Base-by-base conservation (phyloP, 768 basidiomycete species). In the Lyophyllum semitale region DNA sequence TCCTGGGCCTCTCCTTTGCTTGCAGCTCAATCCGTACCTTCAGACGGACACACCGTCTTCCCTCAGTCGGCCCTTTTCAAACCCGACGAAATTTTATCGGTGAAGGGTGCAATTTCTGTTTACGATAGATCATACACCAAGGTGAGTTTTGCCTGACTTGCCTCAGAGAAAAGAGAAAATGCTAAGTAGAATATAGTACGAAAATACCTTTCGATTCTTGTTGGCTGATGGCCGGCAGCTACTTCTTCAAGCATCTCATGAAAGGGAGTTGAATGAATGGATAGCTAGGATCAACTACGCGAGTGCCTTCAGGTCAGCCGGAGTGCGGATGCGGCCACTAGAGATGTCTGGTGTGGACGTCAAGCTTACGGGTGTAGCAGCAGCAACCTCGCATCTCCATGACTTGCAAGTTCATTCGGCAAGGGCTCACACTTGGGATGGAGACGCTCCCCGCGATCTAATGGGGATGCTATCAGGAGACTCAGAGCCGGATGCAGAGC, bases 201-300 rank as follows among this genome's bases (percentile, higher is more conserved):
- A 76, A 23, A 75, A 91, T 66, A 84, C 90, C 2, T 87, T 98
- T 66, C 86, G 93, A 22, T 81, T 98, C 54, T 77, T 85, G 25
- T 78, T 92, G 66, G 78, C 85, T 23, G 84, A 89, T 62, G 87
- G 91, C 11, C 88, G 92, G 1, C 90, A 93, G 61, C 84, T 89
- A 55, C 82, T 98, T 33, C 77, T 98, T 18, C 92, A 93, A 65
- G 81, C 90, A 6, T 65, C 77, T 12, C 78, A 82, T 62, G 85
- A 87, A 55, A 69, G 74, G 41, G 91, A 95, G 54, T 80, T 92
- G 75, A 89, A 95, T 62, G 83, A 88, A 59, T 99, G 97, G 97
- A 86, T 98, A 58, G 81, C 88, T 13, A 78, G 81, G 29, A 93
- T 98, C 66, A 99, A 99, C 71, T 98, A 97, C 66, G 94, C 94